Evolutionary conservation across 1,284 basidiomycete species (phyloP).

Genomic region (Cutaneotrichosporon arboriforme): DNA sequence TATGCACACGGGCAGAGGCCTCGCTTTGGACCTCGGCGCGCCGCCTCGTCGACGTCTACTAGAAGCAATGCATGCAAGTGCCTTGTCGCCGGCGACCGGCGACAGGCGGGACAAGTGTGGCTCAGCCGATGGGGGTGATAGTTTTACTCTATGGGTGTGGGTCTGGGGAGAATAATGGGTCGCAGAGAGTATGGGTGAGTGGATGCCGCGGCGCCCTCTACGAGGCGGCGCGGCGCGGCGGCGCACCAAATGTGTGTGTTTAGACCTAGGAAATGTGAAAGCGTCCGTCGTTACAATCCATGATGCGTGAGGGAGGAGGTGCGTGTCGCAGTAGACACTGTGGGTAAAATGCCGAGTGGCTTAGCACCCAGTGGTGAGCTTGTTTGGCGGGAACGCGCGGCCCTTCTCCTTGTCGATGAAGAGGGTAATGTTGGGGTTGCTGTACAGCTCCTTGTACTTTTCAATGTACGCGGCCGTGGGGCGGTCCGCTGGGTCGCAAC

Average conservation of each 20-base stretch:
- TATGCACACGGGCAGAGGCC: too few relatives aligned
- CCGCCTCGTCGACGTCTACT: too few relatives aligned
- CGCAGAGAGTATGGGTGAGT: background rate
- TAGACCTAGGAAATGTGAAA: background rate
- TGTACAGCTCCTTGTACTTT: conserved; percentile 34
- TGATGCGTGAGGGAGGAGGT: background rate
- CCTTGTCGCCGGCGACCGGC: too few relatives aligned
- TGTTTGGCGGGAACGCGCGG: conserved; percentile 5
- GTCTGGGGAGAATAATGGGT: background rate
- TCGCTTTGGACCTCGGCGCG: background rate
- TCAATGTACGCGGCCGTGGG: conserved; percentile 46
- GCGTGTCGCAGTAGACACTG: too few relatives aligned
- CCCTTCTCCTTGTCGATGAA: conserved; percentile 23
- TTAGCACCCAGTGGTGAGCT: background rate
- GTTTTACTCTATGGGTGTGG: background rate
- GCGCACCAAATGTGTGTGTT: background rate
- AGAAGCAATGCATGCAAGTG: background rate
- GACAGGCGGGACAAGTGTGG: background rate
- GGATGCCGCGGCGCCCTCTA: too few relatives aligned
- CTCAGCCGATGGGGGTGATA: background rate
- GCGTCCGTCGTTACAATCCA: conserved; percentile 4
- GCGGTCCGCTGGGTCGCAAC: conserved; percentile 44
- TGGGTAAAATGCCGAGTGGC: too few relatives aligned
- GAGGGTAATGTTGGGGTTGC: conserved; percentile 46
- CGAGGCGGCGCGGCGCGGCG: background rate